Conservation (phyloP, 2,329 filamentous ascomycete species). For the Fusarium sp. region DNA sequence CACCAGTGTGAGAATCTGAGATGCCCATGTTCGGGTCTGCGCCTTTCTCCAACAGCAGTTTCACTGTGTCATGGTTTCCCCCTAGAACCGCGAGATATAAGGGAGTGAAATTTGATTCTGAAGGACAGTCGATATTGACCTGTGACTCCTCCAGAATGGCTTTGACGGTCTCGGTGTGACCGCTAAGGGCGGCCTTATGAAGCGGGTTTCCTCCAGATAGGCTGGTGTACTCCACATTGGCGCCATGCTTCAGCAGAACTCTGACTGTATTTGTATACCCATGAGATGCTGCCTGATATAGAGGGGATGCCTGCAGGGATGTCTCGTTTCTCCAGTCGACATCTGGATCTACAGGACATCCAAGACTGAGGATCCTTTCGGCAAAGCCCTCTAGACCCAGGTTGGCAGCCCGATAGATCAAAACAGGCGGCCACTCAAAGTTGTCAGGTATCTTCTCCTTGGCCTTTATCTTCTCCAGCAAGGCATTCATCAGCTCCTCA, state of each 20-base stretch:
- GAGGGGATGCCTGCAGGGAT: background rate
- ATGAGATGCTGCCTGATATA: background rate
- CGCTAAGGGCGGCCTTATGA: background rate
- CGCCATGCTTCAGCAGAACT: background rate
- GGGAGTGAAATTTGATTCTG: background rate
- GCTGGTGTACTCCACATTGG: background rate
- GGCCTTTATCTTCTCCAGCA: background rate
- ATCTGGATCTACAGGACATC: background rate
- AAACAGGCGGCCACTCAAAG: background rate
- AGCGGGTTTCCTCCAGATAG: background rate
- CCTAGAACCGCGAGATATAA: background rate
- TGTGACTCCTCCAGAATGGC: background rate
- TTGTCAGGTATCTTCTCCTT: background rate
- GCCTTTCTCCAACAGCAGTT: background rate
- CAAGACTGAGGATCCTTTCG: background rate
- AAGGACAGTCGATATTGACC: background rate
- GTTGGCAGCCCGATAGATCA: background rate
- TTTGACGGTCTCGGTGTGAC: background rate
- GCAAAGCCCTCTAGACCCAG: background rate
- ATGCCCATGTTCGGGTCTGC: constrained; percentile 4
- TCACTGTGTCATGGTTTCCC: background rate
- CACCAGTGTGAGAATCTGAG: accelerated
- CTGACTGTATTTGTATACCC: background rate
- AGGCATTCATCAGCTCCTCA: background rate
- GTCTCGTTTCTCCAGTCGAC: background rate